Evolutionary conservation across 129 eudicot genomes (phyloP), one percentile per base, ranked within the genome.

Genomic region (Lonicera japonica): DNA sequence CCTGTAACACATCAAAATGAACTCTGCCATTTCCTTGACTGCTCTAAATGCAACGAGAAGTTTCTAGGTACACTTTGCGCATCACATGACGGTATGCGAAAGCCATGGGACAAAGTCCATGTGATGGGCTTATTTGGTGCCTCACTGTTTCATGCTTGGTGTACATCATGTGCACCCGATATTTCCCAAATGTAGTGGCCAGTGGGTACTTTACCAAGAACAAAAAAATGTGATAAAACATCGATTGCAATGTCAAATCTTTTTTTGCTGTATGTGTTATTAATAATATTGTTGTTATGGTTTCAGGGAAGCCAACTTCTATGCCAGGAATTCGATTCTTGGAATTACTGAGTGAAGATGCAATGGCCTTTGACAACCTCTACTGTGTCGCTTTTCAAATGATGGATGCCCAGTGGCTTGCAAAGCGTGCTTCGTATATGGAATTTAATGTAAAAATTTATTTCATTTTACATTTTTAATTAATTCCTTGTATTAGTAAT

Each of bases 371-470:
- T 63, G 99, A 94, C 71, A 78, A 79, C 73, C 95, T 94, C 16
- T 94, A 64, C 75, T 94, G 99, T 71, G 80, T 94, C 17, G 95
- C 99, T 55, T 94, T 94, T 57, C 76, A 69, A 64, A 75, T 94
- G 72, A 64, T 94, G 92, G 99, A 94, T 46, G 92, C 83, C 11
- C 96, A 85, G 65, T 94, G 99, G 99, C 96, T 94, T 59, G 94
- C 94, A 15, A 85, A 76, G 68, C 95, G 89, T 40, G 96, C 99
- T 65, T 85, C 99, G 55, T 94, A 94, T 68, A 94, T 94, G 99
- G 92, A 94, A 76, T 94, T 94, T 40, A 94, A 94, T 67, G 99
- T 88, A 63, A 76, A 80, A 18, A 70, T 29, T 29, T 1, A 29
- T 29, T 29, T 29, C 36, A 17, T 40, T 43, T 56, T 19, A 20